These are phyloP conservation scores for Hygrophila difformis DNA, from an alignment of 257 asterid species.

Conservation along the genomic window DNA sequence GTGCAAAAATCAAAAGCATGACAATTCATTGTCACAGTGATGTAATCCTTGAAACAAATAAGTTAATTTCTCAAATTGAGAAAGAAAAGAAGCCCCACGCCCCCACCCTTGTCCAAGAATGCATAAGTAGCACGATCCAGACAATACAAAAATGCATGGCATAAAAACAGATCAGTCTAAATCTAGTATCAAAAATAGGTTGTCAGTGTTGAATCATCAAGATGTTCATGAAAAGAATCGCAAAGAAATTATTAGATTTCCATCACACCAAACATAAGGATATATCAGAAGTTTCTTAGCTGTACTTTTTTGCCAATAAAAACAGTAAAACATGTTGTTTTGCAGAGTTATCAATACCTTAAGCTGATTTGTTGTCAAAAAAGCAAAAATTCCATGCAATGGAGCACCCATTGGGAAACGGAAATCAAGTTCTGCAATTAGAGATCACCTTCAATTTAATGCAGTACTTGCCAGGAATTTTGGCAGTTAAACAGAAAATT, in stretches of 20 bases:
- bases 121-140: too few species aligned
- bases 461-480: neutral
- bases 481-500: too few species aligned
- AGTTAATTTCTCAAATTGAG: neutral
- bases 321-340: too few species aligned
- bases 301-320: too few species aligned
- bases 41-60: neutral
- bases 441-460: slow-evolving; percentile 17
- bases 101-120: too few species aligned
- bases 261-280: slow-evolving; percentile 8
- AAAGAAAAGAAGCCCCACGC: too few species aligned
- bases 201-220: neutral
- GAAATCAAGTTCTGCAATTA: slow-evolving; percentile 91
- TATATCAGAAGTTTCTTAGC: too few species aligned
- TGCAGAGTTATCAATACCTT: slow-evolving; percentile 38
- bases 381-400: slow-evolving; percentile 85
- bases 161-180: too few species aligned
- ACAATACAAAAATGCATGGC: too few species aligned
- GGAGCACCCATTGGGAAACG: slow-evolving; percentile 93
- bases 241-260: neutral
- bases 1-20: too few species aligned
- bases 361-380: slow-evolving; percentile 90
- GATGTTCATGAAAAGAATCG: neutral
- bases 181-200: neutral
- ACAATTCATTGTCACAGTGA: too few species aligned